Conservation (phyloP, 805 yeast species). For the Candida insectorum region DNA sequence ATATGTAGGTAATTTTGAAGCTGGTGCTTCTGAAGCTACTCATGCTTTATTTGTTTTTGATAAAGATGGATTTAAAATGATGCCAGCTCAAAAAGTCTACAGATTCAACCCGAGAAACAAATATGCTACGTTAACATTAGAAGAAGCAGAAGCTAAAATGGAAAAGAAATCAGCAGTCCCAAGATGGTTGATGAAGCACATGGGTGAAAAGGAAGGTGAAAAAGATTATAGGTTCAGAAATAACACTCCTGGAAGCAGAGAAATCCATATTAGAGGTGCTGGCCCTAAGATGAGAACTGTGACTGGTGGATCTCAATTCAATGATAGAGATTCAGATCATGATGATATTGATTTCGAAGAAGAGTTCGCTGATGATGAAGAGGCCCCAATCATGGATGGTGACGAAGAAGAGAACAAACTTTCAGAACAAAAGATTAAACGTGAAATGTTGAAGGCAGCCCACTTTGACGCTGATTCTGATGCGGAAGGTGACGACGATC, state of each 20-base stretch:
- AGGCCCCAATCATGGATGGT: conserved; percentile 96
- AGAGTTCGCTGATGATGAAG: conserved; percentile 98
- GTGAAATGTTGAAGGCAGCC: conserved; percentile 79
- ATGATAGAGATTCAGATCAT: conserved; percentile 67
- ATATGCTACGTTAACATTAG: conserved; percentile 89
- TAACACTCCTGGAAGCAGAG: conserved; percentile 3
- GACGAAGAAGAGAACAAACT: conserved; percentile 92
- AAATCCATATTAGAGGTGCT: conserved; percentile 4
- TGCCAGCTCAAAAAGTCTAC: conserved; percentile 93
- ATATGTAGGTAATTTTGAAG: conserved; percentile 95
- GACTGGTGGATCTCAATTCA: conserved; percentile 39
- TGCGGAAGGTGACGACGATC: conserved; percentile 44
- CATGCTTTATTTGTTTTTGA: conserved; percentile 79
- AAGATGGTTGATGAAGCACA: conserved; percentile 93
- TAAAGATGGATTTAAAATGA: conserved; percentile 84
- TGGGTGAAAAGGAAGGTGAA: conserved; percentile 57
- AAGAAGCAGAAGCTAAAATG: conserved; percentile 96
- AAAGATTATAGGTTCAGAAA: conserved; percentile 47
- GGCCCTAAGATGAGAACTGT: conserved; percentile 36
- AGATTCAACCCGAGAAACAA: conserved; percentile 90
- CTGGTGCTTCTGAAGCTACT: conserved; percentile 79
- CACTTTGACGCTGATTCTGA: conserved; percentile 65
- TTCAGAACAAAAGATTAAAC: conserved; percentile 78
- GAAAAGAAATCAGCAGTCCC: conserved; percentile 74
- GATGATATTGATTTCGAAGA: conserved; percentile 95